phyloP scores from a whole-genome alignment of 805 yeast species.

The Metschnikowia reukaufii region DNA sequence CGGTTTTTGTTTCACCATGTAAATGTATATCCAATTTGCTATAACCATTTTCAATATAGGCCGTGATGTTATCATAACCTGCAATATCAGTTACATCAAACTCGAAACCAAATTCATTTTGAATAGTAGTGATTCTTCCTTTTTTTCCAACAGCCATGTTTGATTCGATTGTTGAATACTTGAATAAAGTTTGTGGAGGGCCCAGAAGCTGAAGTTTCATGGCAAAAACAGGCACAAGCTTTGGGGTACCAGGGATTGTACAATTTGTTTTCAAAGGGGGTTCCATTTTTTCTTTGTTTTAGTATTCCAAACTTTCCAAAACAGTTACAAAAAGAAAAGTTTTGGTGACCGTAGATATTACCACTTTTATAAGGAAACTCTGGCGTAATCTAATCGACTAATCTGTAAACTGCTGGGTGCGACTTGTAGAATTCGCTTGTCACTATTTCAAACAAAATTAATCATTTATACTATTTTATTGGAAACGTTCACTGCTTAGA shows the following conservation, averaged over 20 bases:
- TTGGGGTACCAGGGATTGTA: slow-evolving; percentile 24
- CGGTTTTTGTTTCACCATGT: slow-evolving; percentile 46
- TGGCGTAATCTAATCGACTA: no score
- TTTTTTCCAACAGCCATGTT: slow-evolving; percentile 25
- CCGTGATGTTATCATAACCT: slow-evolving; percentile 53
- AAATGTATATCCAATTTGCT: slow-evolving; percentile 50
- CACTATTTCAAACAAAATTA: no score
- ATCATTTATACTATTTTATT: no score
- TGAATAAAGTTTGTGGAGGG: slow-evolving; percentile 23
- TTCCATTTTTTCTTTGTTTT: no score
- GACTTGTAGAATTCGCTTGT: no score
- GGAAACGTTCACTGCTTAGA: no score
- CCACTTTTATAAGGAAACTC: no score
- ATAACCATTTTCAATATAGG: slow-evolving; percentile 26
- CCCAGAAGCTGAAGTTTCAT: slow-evolving; percentile 28
- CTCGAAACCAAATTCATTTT: slow-evolving; percentile 32
- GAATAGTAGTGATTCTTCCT: slow-evolving; percentile 33
- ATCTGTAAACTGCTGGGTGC: no score
- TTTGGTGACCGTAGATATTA: no score
- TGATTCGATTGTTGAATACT: slow-evolving; percentile 20
- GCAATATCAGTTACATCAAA: slow-evolving; percentile 26
- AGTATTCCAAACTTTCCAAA: no score
- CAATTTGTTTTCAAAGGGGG: slow-evolving; percentile 4
- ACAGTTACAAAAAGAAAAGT: no score
- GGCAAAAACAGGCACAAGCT: slow-evolving; percentile 32